Evolutionary conservation across 2,329 filamentous ascomycete species (phyloP).

Genomic region (Ampelomyces quisqualis): DNA sequence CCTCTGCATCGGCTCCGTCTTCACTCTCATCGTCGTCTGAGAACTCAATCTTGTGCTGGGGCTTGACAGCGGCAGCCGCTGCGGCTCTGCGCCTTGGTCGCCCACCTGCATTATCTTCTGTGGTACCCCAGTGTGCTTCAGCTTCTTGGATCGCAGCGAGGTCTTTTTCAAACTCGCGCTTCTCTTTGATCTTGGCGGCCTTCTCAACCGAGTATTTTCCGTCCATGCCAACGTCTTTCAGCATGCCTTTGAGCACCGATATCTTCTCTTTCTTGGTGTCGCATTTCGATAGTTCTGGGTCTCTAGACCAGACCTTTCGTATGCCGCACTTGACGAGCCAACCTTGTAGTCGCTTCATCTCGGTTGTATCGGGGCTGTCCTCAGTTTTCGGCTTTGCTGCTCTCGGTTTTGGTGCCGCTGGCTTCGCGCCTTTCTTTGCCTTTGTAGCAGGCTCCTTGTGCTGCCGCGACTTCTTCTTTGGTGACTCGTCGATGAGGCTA

Average conservation of each 20-base stretch:
- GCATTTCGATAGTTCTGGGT: conserved; percentile 69
- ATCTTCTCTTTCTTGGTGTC: conserved; percentile 78
- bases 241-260: conserved; percentile 73
- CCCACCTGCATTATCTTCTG: conserved; percentile 29
- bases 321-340: conserved; percentile 89
- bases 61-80: conserved; percentile 13
- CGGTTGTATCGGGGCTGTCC: conserved; percentile 65
- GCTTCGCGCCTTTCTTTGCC: conserved; percentile 21
- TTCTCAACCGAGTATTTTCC: conserved; percentile 84
- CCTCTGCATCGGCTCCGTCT: too few species aligned
- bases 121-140: conserved; percentile 70
- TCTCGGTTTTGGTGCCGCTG: conserved; percentile 42
- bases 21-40: conserved; percentile 28
- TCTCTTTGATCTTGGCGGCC: conserved; percentile 83
- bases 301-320: conserved; percentile 82
- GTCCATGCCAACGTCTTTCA: conserved; percentile 81
- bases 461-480: conserved; percentile 58
- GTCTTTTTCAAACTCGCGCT: conserved; percentile 79
- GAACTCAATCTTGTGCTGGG: conserved; percentile 24
- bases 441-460: conserved; percentile 37
- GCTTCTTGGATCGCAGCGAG: conserved; percentile 82
- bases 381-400: conserved; percentile 45
- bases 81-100: conserved; percentile 32
- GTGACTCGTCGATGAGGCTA: conserved; percentile 74
- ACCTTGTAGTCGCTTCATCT: conserved; percentile 85